Evolutionary conservation across 1,139 yeast species (phyloP), one percentile per base, ranked within the genome.

Genomic region (Debaryomyces sp.): DNA sequence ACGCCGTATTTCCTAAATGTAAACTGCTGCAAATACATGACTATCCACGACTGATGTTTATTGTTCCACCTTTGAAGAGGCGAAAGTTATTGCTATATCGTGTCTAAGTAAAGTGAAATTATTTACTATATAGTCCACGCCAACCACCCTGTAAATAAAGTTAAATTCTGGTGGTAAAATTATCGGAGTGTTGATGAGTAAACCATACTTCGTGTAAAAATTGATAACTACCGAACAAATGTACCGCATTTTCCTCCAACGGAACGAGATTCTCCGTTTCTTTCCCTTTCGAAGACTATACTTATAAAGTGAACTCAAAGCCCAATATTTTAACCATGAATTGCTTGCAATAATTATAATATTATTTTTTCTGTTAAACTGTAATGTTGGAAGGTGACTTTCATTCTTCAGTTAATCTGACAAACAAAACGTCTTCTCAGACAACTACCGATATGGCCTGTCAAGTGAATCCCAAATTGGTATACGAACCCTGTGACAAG

Each of bases 391-490:
- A 32, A 13, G 21, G 22, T 32, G 35, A 32, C 1, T 4, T 17
- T 32, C 35, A 15, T 17, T 17, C 21, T 12, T 32, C 35, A 17
- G 7, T 7, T 8, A 9, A 17, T 10, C n/a, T 17, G 35, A 17
- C 22, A 13, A 8, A 12, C 21, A 17, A 17, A 15, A 8, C 12
- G 12, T 17, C 35, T 8, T 32, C 35, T 32, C 35, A 32, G 8
- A 9, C 35, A 3, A 53, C 56, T 22, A 45, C 46, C n/a, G 55
- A 46, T 17, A 53, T 56, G 57, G 54, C 58, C 1, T 53, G 50
- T 17, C 34, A 40, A 44, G 46, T 67, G 26, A 52, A 61, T 30
- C 71, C 73, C 12, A 66, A 67, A 4, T 52, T 66, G 36, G 45
- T 55, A 18, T 59, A 60, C 23, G 54, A 54, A 10, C 63, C 70